Conservation (phyloP, 225 moss, liverwort and hornwort genomes). For the Physcomitrium patens region DNA sequence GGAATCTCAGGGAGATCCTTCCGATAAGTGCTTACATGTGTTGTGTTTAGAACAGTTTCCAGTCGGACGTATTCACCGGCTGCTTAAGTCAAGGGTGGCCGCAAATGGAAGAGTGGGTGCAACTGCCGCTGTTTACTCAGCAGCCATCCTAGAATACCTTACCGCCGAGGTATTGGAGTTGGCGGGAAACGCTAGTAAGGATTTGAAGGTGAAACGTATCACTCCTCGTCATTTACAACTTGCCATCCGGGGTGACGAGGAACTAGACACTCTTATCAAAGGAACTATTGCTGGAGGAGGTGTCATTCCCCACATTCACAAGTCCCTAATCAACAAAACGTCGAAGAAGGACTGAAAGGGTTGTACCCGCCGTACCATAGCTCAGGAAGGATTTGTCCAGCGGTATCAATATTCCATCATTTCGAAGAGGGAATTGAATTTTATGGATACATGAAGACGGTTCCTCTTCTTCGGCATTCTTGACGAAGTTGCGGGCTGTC, state of each 20-base stretch:
- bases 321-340: not conserved
- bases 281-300: conserved; percentile 24
- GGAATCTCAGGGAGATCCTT: not conserved
- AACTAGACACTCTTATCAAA: not conserved
- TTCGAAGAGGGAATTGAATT: conserved; percentile 19
- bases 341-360: no score
- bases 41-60: conserved; percentile 60
- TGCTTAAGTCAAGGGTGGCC: conserved; percentile 83
- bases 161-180: conserved; percentile 93
- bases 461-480: not conserved
- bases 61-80: conserved; percentile 89
- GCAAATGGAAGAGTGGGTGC: conserved; percentile 92
- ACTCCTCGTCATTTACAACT: conserved; percentile 88
- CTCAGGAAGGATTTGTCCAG: conserved; percentile 3
- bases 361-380: not conserved
- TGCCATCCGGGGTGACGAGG: conserved; percentile 52
- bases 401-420: not conserved
- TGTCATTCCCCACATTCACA: conserved; percentile 46
- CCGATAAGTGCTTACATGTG: not conserved
- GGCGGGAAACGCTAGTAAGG: conserved; percentile 93
- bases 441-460: conserved; percentile 1
- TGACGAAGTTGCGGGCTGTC: conserved; percentile 12
- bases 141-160: conserved; percentile 86
- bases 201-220: conserved; percentile 94
- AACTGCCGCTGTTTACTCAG: conserved; percentile 89